A percentile compares a stretch with the other conserved stretches of the same genome.
phyloP scores from a whole-genome alignment of 148 eudicot genomes.

The Camellia lanceoleosa region DNA sequence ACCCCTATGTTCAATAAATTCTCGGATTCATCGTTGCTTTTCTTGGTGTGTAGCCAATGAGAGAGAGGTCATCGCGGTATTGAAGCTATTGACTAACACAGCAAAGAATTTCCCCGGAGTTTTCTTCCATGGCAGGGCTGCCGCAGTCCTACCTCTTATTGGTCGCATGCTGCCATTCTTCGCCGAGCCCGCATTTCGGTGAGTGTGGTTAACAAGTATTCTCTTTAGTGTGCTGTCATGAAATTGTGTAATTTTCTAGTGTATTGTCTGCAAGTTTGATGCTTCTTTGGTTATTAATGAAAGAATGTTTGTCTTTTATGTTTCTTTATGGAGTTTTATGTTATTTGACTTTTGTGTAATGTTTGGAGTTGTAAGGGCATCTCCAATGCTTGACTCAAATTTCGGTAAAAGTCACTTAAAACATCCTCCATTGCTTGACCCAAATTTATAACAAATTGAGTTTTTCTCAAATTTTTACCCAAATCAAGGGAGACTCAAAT shows the following conservation, averaged over 20 bases:
- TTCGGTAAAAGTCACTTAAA: no score
- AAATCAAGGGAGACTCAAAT: no score
- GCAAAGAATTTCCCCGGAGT: constrained; percentile 86
- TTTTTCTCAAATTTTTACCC: no score
- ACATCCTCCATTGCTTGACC: no score
- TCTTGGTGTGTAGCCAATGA: constrained; percentile 49
- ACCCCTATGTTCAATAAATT: not conserved
- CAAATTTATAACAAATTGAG: no score
- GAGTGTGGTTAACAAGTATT: constrained; percentile 11
- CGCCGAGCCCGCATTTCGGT: constrained; percentile 76
- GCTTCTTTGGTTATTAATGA: not conserved
- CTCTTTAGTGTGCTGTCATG: not conserved
- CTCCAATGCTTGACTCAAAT: no score
- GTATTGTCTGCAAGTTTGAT: not conserved
- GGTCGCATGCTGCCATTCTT: constrained; percentile 77
- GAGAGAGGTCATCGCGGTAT: constrained; percentile 74
- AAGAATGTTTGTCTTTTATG: no score
- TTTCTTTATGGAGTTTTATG: no score
- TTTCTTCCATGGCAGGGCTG: constrained; percentile 68
- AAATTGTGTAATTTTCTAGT: not conserved
- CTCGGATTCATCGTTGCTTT: not conserved
- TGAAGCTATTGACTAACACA: constrained; percentile 63
- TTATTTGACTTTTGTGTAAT: no score
- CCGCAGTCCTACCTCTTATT: constrained; percentile 68
- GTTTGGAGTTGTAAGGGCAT: no score